Evolutionary conservation across 2,329 filamentous ascomycete species (phyloP), one percentile per base, ranked within the genome.

Genomic region (Paramyrothecium roridum): DNA sequence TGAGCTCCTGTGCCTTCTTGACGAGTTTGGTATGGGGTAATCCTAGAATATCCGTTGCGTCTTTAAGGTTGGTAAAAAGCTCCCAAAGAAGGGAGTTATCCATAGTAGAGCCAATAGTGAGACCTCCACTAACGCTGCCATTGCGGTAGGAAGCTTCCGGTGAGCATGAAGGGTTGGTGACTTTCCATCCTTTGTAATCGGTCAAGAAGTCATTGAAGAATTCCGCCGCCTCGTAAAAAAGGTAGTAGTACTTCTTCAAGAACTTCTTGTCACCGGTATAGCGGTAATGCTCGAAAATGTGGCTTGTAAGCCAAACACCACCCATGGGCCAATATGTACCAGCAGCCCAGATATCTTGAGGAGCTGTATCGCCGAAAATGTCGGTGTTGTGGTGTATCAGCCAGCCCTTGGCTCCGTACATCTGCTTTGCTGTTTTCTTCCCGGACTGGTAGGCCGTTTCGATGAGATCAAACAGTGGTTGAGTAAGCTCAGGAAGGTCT

Each of bases 241-340:
- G 63, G 16, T 68, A 60, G 0, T 71, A 71, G 19, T 63, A 58
- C 22, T 62, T 37, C 48, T 57, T 33, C n/a, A 68, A 50, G 23
- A 60, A 62, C 3, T 54, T 46, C 43, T 57, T 45, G 12, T 66
- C 61, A 22, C 63, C 63, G 2, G 63, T 70, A 54, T 73, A 76
- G 12, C 62, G 64, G 53, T 72, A 75, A 50, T 71, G 67, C 54
- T 77, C 71, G 57, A 73, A 71, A 19, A 71, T 62, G 56, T 77
- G 73, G 47, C 64, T 66, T 19, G 68, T 68, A 8, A 78, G 56
- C 75, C 75, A 78, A 8, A 70, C 72, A 0, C 67, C 70, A 16
- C 73, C 71, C 53, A 76, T 63, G 1, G 73, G 73, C 74, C 74
- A 77, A 56, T 70, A 61, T 3, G 63, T 70, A 8, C 40, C 54